A percentile compares a stretch with the other conserved stretches of the same genome.
These are phyloP conservation scores for Cyberlindnera lachancei DNA, from an alignment of 805 yeast genomes.

Conservation along the genomic window DNA sequence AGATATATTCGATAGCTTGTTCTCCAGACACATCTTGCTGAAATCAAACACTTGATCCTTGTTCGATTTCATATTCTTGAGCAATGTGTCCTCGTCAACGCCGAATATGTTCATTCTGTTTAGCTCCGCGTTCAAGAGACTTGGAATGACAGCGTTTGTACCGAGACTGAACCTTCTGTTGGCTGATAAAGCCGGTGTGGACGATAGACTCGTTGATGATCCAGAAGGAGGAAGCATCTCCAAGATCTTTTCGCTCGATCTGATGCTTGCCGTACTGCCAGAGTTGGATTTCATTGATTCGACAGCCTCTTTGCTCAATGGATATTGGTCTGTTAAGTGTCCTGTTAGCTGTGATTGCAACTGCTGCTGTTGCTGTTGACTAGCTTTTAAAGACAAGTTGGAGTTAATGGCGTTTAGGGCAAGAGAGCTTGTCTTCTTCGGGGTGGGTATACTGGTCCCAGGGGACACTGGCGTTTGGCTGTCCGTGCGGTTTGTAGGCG, in stretches of 20 bases:
- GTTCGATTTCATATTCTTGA: conserved; percentile 3
- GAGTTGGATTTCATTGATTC: not conserved
- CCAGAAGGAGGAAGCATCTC: conserved; percentile 10
- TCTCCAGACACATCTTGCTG: conserved; percentile 11
- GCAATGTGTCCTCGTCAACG: conserved; percentile 6
- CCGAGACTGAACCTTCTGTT: conserved; percentile 16
- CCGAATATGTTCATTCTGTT: conserved; percentile 21
- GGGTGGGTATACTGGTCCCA: too few relatives aligned
- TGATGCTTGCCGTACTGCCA: not conserved
- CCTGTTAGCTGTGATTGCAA: too few relatives aligned
- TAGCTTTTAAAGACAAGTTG: too few relatives aligned
- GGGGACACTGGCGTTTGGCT: too few relatives aligned
- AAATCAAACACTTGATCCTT: not conserved
- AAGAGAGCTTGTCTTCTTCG: too few relatives aligned
- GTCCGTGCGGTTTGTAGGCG: too few relatives aligned
- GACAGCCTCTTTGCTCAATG: not conserved
- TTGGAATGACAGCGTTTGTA: conserved; percentile 18
- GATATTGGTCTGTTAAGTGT: not conserved
- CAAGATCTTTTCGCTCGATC: conserved; percentile 14
- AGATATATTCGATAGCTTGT: conserved; percentile 9
- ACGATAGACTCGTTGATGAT: conserved; percentile 5
- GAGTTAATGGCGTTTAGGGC: too few relatives aligned
- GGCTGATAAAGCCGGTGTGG: conserved; percentile 4
- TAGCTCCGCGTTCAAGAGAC: conserved; percentile 21
- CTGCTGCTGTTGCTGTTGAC: too few relatives aligned